A percentile compares a stretch with the other conserved stretches of the same genome.
Evolutionary conservation across 306 rosid genomes (phyloP).

Genomic region (Vachellia pachyceras): DNA sequence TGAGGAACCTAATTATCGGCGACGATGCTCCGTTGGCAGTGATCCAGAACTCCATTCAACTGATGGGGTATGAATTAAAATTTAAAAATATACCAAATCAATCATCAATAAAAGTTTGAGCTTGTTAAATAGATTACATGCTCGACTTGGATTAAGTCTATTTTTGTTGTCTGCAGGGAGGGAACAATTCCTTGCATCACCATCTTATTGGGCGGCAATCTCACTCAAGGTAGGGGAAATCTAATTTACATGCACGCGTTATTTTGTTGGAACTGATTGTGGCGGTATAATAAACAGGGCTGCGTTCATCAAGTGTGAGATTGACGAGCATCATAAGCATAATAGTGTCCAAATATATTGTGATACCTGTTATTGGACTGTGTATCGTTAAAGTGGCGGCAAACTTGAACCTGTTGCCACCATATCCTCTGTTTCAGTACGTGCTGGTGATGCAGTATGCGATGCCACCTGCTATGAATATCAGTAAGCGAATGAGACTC

Average conservation of each 20-base stretch:
- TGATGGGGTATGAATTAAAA: slow-evolving; percentile 68
- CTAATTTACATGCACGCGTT: background rate
- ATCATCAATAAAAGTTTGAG: background rate
- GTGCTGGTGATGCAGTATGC: slow-evolving; percentile 78
- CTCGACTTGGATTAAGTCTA: background rate
- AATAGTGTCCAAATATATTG: slow-evolving; percentile 44
- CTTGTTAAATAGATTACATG: background rate
- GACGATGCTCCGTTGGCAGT: slow-evolving; percentile 73
- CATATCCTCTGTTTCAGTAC: slow-evolving; percentile 74
- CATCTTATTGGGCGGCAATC: slow-evolving; percentile 88
- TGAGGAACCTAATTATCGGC: slow-evolving; percentile 65
- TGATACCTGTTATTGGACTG: slow-evolving; percentile 72
- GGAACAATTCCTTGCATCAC: slow-evolving; percentile 93
- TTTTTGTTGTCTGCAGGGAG: slow-evolving; percentile 55
- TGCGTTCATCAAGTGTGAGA: slow-evolving; percentile 62
- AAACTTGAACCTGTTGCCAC: slow-evolving; percentile 59
- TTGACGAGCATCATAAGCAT: slow-evolving; percentile 48
- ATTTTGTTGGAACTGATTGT: background rate
- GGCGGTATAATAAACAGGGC: slow-evolving; percentile 46
- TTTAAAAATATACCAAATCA: background rate
- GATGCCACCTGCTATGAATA: slow-evolving; percentile 94
- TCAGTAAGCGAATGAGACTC: no score
- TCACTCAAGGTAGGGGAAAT: slow-evolving; percentile 57
- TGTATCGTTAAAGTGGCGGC: slow-evolving; percentile 62
- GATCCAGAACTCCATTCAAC: slow-evolving; percentile 63